phyloP scores from a whole-genome alignment of 352 stramenopile species.

The Pythium phragmitis region DNA sequence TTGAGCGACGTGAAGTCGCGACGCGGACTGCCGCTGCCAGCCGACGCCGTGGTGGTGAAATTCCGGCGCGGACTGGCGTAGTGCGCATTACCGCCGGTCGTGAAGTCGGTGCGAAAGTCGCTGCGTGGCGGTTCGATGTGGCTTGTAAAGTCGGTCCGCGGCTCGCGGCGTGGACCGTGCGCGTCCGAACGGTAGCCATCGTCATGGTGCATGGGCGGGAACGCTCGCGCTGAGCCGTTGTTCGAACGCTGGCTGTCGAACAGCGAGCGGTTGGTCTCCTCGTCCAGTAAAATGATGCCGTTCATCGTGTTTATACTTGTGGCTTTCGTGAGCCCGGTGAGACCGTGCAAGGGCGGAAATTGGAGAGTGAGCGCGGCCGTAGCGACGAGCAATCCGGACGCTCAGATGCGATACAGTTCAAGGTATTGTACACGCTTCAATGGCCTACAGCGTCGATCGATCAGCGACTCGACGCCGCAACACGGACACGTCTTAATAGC shows the following conservation, averaged over 20 bases:
- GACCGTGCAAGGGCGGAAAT: not conserved
- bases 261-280: constrained; percentile 1
- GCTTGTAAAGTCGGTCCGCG: not conserved
- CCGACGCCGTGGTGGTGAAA: too few relatives aligned
- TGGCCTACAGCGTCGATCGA: too few relatives aligned
- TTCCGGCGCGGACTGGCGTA: too few relatives aligned
- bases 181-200: not conserved
- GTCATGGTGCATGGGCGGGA: not conserved
- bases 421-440: too few relatives aligned
- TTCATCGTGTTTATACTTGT: constrained; percentile 3
- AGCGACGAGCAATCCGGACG: not conserved
- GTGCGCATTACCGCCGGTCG: constrained; percentile 6
- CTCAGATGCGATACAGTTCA: too few relatives aligned
- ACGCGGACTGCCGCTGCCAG: too few relatives aligned
- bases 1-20: too few relatives aligned
- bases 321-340: too few relatives aligned
- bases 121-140: constrained; percentile 19
- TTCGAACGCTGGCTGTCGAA: constrained; percentile 8
- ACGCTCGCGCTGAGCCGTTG: not conserved
- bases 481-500: too few relatives aligned
- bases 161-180: not conserved
- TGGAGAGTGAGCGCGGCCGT: not conserved
- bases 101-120: constrained; percentile 46
- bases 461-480: too few relatives aligned
- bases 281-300: constrained; percentile 17